phyloP scores from a whole-genome alignment of 805 yeast species.

The Candida koratica region DNA sequence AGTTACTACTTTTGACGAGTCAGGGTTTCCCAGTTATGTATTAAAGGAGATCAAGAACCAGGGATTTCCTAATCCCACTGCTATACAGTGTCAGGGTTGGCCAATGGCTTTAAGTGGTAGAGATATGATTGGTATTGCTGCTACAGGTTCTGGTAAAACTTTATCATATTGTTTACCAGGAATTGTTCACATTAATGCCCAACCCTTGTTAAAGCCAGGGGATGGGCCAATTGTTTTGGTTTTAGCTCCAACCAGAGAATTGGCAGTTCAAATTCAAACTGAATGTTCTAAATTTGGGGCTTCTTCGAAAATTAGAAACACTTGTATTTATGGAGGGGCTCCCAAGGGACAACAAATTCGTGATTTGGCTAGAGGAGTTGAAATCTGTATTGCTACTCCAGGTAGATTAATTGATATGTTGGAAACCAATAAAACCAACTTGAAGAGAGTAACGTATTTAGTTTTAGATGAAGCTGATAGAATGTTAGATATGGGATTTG shows the following conservation, averaged over 20 bases:
- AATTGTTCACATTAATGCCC: constrained; percentile 97
- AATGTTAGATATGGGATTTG: constrained; percentile 99
- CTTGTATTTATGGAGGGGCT: constrained; percentile 99
- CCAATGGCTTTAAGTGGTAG: constrained; percentile 99
- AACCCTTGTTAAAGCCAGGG: constrained; percentile 86
- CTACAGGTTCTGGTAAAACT: constrained; percentile 99
- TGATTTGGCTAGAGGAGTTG: constrained; percentile 92
- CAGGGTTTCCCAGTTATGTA: constrained; percentile 96
- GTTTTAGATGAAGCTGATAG: constrained; percentile 99
- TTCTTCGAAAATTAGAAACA: constrained; percentile 89
- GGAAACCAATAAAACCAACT: constrained; percentile 90
- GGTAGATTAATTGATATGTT: constrained; percentile 98
- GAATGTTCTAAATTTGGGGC: constrained; percentile 95
- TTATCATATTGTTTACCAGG: constrained; percentile 95
- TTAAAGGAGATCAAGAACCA: constrained; percentile 81
- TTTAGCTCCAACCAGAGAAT: constrained; percentile 97
- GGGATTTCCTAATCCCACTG: constrained; percentile 93
- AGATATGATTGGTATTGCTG: constrained; percentile 98
- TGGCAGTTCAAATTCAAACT: constrained; percentile 94
- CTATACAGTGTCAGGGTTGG: constrained; percentile 99
- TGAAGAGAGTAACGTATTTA: constrained; percentile 92
- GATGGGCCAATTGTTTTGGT: constrained; percentile 97
- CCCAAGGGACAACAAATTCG: constrained; percentile 97
- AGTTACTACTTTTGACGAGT: constrained; percentile 87
- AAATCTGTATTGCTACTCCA: constrained; percentile 96